Evolutionary conservation across 306 rosid species (phyloP).

Genomic region (Pachyrhizus erosus): DNA sequence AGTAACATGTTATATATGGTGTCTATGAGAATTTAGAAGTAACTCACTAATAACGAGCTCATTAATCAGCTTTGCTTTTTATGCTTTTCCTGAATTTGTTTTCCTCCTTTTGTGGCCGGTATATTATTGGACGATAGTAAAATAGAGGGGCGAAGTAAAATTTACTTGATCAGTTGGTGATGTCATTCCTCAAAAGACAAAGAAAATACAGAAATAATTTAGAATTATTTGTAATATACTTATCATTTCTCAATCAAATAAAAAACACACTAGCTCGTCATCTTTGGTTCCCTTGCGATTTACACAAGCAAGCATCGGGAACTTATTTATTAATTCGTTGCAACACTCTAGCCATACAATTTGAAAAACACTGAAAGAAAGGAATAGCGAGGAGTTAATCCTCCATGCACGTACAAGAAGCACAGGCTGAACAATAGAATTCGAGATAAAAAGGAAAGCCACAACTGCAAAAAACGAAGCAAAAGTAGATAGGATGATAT

Average conservation of each 20-base stretch:
- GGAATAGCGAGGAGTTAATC: conserved; percentile 39
- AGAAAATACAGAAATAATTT: background rate
- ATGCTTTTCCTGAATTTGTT: background rate
- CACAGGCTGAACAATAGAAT: background rate
- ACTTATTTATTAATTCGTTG: background rate
- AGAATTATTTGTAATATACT: background rate
- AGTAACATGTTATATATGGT: too few species aligned
- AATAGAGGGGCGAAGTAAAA: background rate
- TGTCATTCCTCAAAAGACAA: background rate
- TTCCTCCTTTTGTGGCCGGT: background rate
- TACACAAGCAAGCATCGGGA: conserved; percentile 10
- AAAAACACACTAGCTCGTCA: background rate
- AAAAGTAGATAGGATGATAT: background rate
- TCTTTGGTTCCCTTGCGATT: conserved; percentile 16
- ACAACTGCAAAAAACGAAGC: background rate
- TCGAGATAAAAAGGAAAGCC: background rate
- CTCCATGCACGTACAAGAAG: conserved; percentile 34
- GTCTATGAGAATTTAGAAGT: too few species aligned
- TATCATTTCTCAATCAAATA: conserved; percentile 9
- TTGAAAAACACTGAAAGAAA: background rate
- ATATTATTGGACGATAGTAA: background rate
- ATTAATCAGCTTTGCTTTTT: background rate
- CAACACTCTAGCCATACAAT: background rate
- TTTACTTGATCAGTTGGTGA: background rate
- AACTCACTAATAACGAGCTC: too few species aligned